Base-by-base conservation (phyloP, 805 yeast genomes). In the Suhomyces tanzawaensis region DNA sequence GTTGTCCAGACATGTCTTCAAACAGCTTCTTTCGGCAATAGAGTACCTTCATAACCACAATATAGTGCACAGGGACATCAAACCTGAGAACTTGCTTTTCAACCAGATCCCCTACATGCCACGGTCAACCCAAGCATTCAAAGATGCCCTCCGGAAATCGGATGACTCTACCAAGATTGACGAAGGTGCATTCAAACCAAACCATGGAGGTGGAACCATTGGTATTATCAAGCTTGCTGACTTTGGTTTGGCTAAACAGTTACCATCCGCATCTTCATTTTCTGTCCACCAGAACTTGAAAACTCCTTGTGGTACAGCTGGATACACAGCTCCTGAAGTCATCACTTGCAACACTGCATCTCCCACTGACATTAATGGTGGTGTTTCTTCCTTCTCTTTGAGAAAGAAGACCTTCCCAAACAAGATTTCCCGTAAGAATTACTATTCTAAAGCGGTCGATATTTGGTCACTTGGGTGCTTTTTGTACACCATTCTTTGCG, bases 221-320 rank as follows among this genome's bases (percentile, higher is more conserved):
- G 88, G 88, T 1, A 45, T 62, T 3, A 78, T 82, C 19, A 81
- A 81, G 49, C 56, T 81, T 36, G 87, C 87, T 0, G 88, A 81
- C 55, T 81, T 81, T 57, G 88, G 88, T 7, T 61, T 81, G 15
- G 81, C 86, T 7, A 82, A 82, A 41, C 76, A 75, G 32, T 58
- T 81, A 13, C 49, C 57, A 41, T 24, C 29, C 7, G 23, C 35
- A 12, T 27, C 40, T 8, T 28, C 38, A 7, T 15, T 28, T n/a
- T 19, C 33, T 4, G 12, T 17, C 15, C 39, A 36, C 17, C 15
- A 41, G 16, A 36, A 53, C 44, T 76, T 85, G 13, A 79, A 79
- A 51, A 81, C 88, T 0, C 88, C 88, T 0, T 82, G 87, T 54
- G 88, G 88, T 13, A 81, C 88, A 3, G 85, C 82, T 13, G 86